These are phyloP conservation scores for Clavispora santaluciae DNA, from an alignment of 805 yeast genomes.

Conservation along the genomic window DNA sequence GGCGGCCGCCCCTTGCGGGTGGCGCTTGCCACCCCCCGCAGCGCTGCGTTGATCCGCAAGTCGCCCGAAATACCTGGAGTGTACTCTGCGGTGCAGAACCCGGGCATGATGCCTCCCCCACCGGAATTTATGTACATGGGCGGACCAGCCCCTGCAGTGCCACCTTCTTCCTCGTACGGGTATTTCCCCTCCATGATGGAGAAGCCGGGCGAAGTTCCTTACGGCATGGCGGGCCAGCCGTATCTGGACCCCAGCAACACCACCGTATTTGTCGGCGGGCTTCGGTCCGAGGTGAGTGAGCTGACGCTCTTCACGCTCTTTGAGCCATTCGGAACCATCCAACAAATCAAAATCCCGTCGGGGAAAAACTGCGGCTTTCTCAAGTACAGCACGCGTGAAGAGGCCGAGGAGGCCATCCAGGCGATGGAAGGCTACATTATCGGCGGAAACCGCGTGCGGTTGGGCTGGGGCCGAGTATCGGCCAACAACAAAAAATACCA, in stretches of 20 bases:
- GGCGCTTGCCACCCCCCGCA: slow-evolving; percentile 75
- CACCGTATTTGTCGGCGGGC: slow-evolving; percentile 75
- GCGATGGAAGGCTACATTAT: slow-evolving; percentile 89
- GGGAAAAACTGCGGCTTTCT: slow-evolving; percentile 89
- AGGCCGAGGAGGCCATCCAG: slow-evolving; percentile 81
- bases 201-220: neutral
- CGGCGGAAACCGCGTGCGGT: slow-evolving; percentile 74
- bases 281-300: slow-evolving; percentile 61
- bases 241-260: slow-evolving; percentile 56
- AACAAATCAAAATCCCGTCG: slow-evolving; percentile 69
- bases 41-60: slow-evolving; percentile 14
- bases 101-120: neutral
- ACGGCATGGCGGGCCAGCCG: slow-evolving; percentile 1
- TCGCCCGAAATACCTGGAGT: slow-evolving; percentile 2
- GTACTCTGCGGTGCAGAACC: neutral
- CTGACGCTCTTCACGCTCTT: slow-evolving; percentile 56
- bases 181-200: slow-evolving; percentile 3
- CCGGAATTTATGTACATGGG: slow-evolving; percentile 15
- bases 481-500: slow-evolving; percentile 29
- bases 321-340: slow-evolving; percentile 68
- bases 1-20: slow-evolving; percentile 75
- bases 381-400: slow-evolving; percentile 68
- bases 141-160: slow-evolving; percentile 7
- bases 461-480: slow-evolving; percentile 77
- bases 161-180: slow-evolving; percentile 7